A percentile compares a stretch with the other conserved stretches of the same genome.
Evolutionary conservation across 305 asterid genomes (phyloP).

Genomic region (Solanum hybrid): DNA sequence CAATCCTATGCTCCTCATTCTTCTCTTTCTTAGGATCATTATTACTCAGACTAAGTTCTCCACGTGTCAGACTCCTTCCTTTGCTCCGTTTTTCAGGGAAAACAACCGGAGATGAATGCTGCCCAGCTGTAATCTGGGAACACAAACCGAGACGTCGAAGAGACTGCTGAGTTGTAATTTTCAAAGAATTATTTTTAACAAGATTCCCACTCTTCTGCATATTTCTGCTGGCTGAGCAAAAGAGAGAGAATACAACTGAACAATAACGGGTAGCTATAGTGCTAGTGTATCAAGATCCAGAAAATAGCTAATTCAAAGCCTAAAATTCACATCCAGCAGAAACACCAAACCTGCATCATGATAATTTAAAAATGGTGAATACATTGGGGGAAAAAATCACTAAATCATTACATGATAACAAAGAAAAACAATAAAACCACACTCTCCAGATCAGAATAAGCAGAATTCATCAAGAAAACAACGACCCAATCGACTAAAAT

Average conservation of each 20-base stretch:
- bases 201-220: constrained; percentile 78
- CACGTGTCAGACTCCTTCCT: constrained; percentile 44
- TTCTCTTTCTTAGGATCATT: constrained; percentile 41
- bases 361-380: not conserved
- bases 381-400: not conserved
- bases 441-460: constrained; percentile 5
- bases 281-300: not conserved
- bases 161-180: constrained; percentile 67
- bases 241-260: constrained; percentile 6
- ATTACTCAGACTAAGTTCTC: constrained; percentile 28
- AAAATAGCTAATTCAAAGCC: not conserved
- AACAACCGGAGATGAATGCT: constrained; percentile 80
- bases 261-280: not conserved
- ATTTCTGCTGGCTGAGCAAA: constrained; percentile 17
- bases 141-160: constrained; percentile 88
- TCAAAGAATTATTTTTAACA: constrained; percentile 63
- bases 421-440: not conserved
- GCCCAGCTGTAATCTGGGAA: constrained; percentile 71
- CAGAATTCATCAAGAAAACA: not conserved
- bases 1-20: constrained; percentile 66
- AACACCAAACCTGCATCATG: not conserved
- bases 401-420: not conserved
- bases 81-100: constrained; percentile 82
- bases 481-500: not conserved
- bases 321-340: constrained; percentile 1